A percentile compares a stretch with the other conserved stretches of the same genome.
Evolutionary conservation across 306 rosid species (phyloP).

Genomic region (Ammopiptanthus mongolicus): DNA sequence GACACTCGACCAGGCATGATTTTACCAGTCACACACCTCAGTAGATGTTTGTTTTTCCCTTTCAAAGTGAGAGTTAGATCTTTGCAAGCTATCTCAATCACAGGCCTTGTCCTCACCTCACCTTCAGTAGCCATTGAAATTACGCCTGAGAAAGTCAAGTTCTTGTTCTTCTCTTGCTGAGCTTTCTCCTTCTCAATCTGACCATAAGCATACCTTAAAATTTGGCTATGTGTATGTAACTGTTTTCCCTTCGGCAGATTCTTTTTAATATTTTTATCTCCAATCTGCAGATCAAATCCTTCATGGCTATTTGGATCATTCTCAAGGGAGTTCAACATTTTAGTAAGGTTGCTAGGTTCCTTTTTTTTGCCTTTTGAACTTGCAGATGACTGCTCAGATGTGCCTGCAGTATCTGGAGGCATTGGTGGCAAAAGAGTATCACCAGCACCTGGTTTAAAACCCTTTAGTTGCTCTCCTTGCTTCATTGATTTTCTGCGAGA

Average conservation of each 20-base stretch:
- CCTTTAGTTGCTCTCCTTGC: constrained; percentile 23
- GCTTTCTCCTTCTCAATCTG: constrained; percentile 60
- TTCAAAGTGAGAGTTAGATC: constrained; percentile 51
- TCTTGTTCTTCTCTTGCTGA: constrained; percentile 39
- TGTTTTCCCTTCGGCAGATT: constrained; percentile 38
- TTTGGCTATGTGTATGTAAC: constrained; percentile 44
- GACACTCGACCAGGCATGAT: constrained; percentile 53
- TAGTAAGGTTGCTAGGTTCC: constrained; percentile 39
- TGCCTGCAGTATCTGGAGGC: constrained; percentile 31
- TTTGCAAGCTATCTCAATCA: constrained; percentile 49
- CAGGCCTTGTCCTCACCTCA: constrained; percentile 44
- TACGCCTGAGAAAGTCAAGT: constrained; percentile 49
- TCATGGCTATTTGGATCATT: constrained; percentile 35
- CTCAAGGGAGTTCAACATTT: constrained; percentile 34
- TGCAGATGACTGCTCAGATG: constrained; percentile 20
- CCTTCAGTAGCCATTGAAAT: constrained; percentile 49
- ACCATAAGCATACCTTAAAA: constrained; percentile 55
- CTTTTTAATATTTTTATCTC: constrained; percentile 49
- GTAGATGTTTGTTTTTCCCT: constrained; percentile 36
- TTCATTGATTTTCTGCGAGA: constrained; percentile 36
- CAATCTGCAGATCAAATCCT: constrained; percentile 45
- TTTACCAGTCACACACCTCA: constrained; percentile 51
- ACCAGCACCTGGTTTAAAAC: background rate
- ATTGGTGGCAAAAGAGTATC: constrained; percentile 12
- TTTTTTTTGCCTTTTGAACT: constrained; percentile 36